phyloP scores from a whole-genome alignment of 2,329 filamentous ascomycete genomes.

The Microcyclospora pomicola region DNA sequence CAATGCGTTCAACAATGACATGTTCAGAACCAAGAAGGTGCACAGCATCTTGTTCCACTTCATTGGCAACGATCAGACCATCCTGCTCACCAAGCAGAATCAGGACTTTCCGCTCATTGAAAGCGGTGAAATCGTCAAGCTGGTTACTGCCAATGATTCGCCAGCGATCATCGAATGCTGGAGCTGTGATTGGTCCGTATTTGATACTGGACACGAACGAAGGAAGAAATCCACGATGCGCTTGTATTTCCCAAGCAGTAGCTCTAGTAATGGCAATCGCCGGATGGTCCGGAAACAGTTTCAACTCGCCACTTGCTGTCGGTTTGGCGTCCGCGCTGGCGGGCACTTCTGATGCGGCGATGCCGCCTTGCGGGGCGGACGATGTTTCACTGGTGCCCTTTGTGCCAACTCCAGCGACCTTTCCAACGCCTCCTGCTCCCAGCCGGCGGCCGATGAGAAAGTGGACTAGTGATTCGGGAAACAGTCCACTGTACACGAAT shows the following conservation, averaged over 20 bases:
- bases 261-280: slow-evolving; percentile 46
- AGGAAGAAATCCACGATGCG: slow-evolving; percentile 53
- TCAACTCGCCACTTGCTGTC: slow-evolving; percentile 10
- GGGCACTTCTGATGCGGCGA: slow-evolving; percentile 8
- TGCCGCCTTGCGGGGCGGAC: background rate
- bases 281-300: slow-evolving; percentile 38
- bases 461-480: slow-evolving; percentile 46
- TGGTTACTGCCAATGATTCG: slow-evolving; percentile 39
- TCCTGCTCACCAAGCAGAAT: slow-evolving; percentile 55
- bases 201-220: slow-evolving; percentile 60
- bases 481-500: slow-evolving; percentile 48
- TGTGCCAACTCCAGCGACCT: background rate
- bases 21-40: slow-evolving; percentile 43
- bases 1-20: slow-evolving; percentile 42
- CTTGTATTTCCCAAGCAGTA: slow-evolving; percentile 54
- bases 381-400: background rate
- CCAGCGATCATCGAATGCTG: slow-evolving; percentile 45
- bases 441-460: slow-evolving; percentile 39
- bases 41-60: slow-evolving; percentile 48
- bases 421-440: slow-evolving; percentile 7
- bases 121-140: slow-evolving; percentile 20
- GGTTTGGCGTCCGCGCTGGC: slow-evolving; percentile 10
- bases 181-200: slow-evolving; percentile 53
- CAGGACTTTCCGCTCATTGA: slow-evolving; percentile 41
- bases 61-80: slow-evolving; percentile 50